Conservation (phyloP, 495 filamentous ascomycete species). For the Cercophora newfieldiana region DNA sequence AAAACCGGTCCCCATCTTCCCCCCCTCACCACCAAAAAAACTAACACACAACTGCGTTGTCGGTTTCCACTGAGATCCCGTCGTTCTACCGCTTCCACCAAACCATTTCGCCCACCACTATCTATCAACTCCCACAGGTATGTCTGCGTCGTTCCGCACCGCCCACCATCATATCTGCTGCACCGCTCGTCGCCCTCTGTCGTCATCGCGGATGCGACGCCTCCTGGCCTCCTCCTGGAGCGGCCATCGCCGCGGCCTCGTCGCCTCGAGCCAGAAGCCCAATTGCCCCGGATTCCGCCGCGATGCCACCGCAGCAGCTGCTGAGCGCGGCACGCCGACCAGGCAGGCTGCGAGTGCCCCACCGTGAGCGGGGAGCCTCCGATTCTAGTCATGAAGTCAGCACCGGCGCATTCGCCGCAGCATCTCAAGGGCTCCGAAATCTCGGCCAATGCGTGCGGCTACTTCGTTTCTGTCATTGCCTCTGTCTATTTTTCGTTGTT, state of each 20-base stretch:
- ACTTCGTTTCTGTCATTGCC: neutral
- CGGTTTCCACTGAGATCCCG: conserved; percentile 13
- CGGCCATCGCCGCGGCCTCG: conserved; percentile 13
- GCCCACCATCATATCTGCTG: conserved; percentile 21
- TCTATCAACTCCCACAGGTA: conserved; percentile 29
- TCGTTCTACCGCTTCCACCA: conserved; percentile 3
- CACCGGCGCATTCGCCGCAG: conserved; percentile 27
- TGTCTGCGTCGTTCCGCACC: conserved; percentile 20
- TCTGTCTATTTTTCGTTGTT: conserved; percentile 7
- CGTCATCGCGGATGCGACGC: conserved; percentile 40
- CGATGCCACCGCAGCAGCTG: conserved; percentile 6
- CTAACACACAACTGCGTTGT: conserved; percentile 21
- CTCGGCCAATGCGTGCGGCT: conserved; percentile 5
- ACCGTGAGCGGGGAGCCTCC: conserved; percentile 33
- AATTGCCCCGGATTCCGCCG: conserved; percentile 21
- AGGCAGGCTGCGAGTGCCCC: conserved; percentile 33
- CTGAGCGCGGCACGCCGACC: conserved; percentile 19
- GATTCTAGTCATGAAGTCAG: conserved; percentile 31
- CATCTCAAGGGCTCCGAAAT: conserved; percentile 11
- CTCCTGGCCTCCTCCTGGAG: conserved; percentile 18
- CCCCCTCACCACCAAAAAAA: conserved; percentile 30
- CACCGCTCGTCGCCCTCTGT: conserved; percentile 30
- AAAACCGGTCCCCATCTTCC: conserved; percentile 32
- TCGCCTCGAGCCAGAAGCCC: conserved; percentile 14
- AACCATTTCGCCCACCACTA: conserved; percentile 8